Conservation (phyloP, 371 early-diverging fungal genomes). For the Actinomortierella ambigua region DNA sequence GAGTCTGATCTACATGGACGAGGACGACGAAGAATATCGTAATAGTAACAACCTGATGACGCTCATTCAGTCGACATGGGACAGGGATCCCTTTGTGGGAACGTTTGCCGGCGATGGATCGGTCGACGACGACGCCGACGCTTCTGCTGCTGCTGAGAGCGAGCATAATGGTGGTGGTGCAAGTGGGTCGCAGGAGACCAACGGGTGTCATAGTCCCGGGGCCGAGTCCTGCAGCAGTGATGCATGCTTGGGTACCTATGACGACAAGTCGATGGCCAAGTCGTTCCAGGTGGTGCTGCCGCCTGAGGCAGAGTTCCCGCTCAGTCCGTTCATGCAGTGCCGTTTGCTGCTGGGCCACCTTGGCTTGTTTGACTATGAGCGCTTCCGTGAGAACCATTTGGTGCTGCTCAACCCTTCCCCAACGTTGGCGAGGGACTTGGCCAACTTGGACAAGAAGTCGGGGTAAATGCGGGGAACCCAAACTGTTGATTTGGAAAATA, state of each 20-base stretch:
- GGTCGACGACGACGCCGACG: slow-evolving; percentile 10
- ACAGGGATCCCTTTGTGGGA: not conserved
- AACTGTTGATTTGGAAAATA: too few species aligned
- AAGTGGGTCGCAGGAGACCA: slow-evolving; percentile 6
- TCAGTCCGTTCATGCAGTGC: slow-evolving; percentile 67
- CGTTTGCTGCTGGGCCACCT: slow-evolving; percentile 75
- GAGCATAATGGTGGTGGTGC: not conserved
- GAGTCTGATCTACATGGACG: slow-evolving; percentile 25
- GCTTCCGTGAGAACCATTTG: slow-evolving; percentile 73
- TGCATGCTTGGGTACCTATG: slow-evolving; percentile 15
- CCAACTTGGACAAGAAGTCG: slow-evolving; percentile 76
- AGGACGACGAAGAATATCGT: slow-evolving; percentile 51
- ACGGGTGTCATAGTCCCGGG: slow-evolving; percentile 17
- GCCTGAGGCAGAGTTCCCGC: slow-evolving; percentile 56
- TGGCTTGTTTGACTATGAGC: slow-evolving; percentile 75
- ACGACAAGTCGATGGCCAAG: slow-evolving; percentile 59
- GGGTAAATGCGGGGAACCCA: slow-evolving; percentile 66
- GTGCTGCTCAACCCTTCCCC: slow-evolving; percentile 71
- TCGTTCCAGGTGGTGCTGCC: slow-evolving; percentile 61
- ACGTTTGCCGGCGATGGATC: slow-evolving; percentile 5
- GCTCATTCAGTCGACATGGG: slow-evolving; percentile 26
- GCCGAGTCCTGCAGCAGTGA: slow-evolving; percentile 4
- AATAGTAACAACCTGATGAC: slow-evolving; percentile 53
- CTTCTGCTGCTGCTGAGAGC: not conserved
- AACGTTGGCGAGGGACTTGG: slow-evolving; percentile 72